Base-by-base conservation (phyloP, 441 rosid genomes). In the Gossypium aridum region DNA sequence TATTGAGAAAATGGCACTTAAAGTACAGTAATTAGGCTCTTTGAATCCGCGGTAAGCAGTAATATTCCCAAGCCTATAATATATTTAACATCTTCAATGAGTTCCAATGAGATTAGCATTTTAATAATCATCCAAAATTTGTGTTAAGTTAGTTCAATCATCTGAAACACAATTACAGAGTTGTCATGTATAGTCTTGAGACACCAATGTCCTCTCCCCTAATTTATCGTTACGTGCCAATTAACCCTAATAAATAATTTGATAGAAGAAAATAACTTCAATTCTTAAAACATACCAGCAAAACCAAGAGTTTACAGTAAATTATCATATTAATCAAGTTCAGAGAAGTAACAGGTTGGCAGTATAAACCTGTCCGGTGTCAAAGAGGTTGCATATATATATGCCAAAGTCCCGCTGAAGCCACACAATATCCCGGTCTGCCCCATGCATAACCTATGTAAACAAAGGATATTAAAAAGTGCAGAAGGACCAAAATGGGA, bases 371-470 rank as follows among this genome's bases (percentile, higher is more conserved):
- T 96, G 98, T 85, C 98, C 99, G 49, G 99, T 96, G 83, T 93
- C 99, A 84, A 96, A 96, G 85, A 96, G 80, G 81, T 96, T 96
- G 90, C 99, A 93, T 26, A 93, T 56, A 72, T 96, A 96, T 85
- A 96, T 93, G 82, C 99, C 98, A 49, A 96, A 96, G 83, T 93
- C 98, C 78, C 89, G 86, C 80, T 96, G 98, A 82, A 96, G 98
- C 99, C 99, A 96, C 34, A 90, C 23, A 71, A 96, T 83, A 86
- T 96, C 99, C 31, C 91, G 89, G 85, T 93, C 97, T 71, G 98
- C 98, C 85, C 99, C 98, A 88, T 96, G 99, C 97, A 96, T 76
- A 62, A 96, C 97, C 99, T 96, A 81, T 69, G 82, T 73, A 76
- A 71, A 81, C 75, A 47, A 77, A 72, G 73, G 43, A 47, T 62